These are phyloP conservation scores for Tetraselmis striata DNA, from an alignment of 139 green algal species.

Conservation along the genomic window DNA sequence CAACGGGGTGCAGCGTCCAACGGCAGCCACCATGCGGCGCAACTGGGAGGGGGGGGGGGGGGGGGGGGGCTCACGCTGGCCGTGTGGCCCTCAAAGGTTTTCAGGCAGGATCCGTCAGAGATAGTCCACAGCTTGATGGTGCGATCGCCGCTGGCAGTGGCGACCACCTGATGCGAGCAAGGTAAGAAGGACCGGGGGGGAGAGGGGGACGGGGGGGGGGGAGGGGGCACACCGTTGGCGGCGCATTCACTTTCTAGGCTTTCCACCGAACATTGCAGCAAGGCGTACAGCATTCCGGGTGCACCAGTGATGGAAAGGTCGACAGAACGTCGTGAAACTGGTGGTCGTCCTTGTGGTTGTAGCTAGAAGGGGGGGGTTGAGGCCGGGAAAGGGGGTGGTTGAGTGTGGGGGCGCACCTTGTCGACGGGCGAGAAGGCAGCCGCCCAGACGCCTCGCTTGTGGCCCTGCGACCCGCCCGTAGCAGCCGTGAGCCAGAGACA, in stretches of 20 bases:
- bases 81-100: slow-evolving; percentile 87
- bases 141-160: slow-evolving; percentile 66
- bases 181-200: too few relatives aligned
- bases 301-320: neutral
- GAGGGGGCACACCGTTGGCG: too few relatives aligned
- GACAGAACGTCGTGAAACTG: too few relatives aligned
- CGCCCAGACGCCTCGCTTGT: slow-evolving; percentile 91
- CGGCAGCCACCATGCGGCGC: too few relatives aligned
- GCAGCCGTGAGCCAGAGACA: neutral
- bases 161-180: slow-evolving; percentile 25
- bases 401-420: slow-evolving; percentile 37
- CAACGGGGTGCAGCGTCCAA: too few relatives aligned
- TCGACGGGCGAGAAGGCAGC: slow-evolving; percentile 87
- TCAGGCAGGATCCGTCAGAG: slow-evolving; percentile 71
- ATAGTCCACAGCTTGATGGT: slow-evolving; percentile 86
- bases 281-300: neutral
- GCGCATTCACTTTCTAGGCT: too few relatives aligned
- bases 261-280: neutral
- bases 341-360: too few relatives aligned
- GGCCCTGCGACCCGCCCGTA: slow-evolving; percentile 41
- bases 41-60: too few relatives aligned
- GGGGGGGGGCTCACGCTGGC: too few relatives aligned
- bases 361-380: too few relatives aligned
- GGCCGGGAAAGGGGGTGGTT: too few relatives aligned
- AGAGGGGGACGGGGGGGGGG: too few relatives aligned